A percentile compares a stretch with the other conserved stretches of the same genome.
phyloP scores from a whole-genome alignment of 2,329 filamentous ascomycete genomes.

The Pseudogymnoascus verrucosus region DNA sequence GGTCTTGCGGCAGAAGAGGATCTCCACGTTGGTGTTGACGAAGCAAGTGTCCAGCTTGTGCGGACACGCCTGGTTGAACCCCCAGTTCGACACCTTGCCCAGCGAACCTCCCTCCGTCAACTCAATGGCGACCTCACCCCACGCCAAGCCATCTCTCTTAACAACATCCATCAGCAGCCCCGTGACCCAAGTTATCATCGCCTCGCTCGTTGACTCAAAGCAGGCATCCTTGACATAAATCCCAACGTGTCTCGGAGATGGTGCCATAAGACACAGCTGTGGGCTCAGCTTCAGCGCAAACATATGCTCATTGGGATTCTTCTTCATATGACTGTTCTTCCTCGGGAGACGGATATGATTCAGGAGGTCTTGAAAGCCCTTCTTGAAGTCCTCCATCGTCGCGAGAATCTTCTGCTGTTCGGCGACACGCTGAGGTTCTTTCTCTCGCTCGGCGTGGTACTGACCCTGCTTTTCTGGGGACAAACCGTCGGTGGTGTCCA shows the following conservation, averaged over 20 bases:
- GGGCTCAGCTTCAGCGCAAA: neutral
- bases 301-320: neutral
- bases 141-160: neutral
- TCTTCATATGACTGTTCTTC: neutral
- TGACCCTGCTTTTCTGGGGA: neutral
- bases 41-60: neutral
- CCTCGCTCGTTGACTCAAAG: neutral
- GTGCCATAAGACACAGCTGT: neutral
- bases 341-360: neutral
- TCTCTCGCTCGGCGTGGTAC: neutral
- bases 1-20: neutral
- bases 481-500: neutral
- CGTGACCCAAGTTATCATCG: neutral
- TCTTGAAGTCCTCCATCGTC: neutral
- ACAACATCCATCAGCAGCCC: neutral
- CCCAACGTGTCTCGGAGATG: neutral
- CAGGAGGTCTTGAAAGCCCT: neutral
- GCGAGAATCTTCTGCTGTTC: neutral
- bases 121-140: neutral
- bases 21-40: neutral
- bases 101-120: neutral
- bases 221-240: neutral
- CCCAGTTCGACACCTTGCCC: neutral
- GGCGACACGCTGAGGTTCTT: neutral
- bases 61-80: neutral